Percentiles rank a stretch among this genome's conserved stretches.
These are phyloP conservation scores for Aspergillus panamensis DNA, from an alignment of 495 filamentous ascomycete species.

Conservation along the genomic window DNA sequence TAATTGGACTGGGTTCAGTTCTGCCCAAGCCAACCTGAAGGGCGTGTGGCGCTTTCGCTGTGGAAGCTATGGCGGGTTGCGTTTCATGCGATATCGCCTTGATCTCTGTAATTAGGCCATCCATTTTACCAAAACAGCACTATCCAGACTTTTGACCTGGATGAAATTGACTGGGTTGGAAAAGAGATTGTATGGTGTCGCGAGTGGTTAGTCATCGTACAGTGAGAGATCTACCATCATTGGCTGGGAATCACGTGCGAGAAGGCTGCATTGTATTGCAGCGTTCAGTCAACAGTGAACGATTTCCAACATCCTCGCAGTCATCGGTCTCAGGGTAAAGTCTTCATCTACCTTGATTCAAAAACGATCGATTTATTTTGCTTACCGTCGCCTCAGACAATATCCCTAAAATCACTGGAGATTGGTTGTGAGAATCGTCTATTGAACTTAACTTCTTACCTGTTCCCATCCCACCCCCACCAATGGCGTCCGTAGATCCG, in stretches of 20 bases:
- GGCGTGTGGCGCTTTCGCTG: conserved; percentile 15
- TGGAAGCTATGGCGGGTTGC: conserved; percentile 19
- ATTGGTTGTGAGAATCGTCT: too few species aligned
- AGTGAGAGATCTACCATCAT: background rate
- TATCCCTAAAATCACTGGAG: too few species aligned
- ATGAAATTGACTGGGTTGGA: conserved; percentile 13
- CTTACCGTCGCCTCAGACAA: too few species aligned
- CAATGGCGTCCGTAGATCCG: conserved; percentile 21
- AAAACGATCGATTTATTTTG: too few species aligned
- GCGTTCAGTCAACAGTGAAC: conserved; percentile 15
- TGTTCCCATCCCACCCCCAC: background rate
- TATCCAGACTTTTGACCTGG: background rate
- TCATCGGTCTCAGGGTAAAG: too few species aligned
- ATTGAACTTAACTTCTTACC: too few species aligned
- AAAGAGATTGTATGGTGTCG: conserved; percentile 11
- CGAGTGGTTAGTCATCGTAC: background rate
- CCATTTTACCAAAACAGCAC: conserved; percentile 29
- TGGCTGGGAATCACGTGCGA: conserved; percentile 29
- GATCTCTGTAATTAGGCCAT: conserved; percentile 41
- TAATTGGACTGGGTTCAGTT: conserved; percentile 12
- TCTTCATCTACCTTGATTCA: too few species aligned
- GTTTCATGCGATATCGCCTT: conserved; percentile 34
- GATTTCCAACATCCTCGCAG: conserved; percentile 10
- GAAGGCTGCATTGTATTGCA: conserved; percentile 13
- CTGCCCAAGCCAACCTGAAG: conserved; percentile 9